These are phyloP conservation scores for Leucaena leucocephala DNA, from an alignment of 306 rosid species.

Conservation along the genomic window DNA sequence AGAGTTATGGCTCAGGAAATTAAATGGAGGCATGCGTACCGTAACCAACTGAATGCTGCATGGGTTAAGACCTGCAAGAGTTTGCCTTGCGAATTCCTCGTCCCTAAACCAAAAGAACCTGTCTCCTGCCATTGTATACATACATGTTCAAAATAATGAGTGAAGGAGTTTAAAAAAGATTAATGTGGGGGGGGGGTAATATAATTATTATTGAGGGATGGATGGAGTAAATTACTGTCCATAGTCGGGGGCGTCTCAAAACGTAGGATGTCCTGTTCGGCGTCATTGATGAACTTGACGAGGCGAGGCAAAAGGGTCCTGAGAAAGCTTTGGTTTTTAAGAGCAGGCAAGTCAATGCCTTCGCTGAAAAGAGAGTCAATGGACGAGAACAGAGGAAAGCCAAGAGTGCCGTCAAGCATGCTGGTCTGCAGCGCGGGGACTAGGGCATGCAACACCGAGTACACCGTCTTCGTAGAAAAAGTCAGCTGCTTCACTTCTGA, in stretches of 20 bases:
- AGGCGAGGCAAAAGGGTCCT: slow-evolving; percentile 47
- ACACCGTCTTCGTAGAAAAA: slow-evolving; percentile 41
- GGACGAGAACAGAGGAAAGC: slow-evolving; percentile 58
- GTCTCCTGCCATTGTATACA: slow-evolving; percentile 52
- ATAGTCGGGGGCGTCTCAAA: slow-evolving; percentile 61
- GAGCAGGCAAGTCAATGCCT: slow-evolving; percentile 56
- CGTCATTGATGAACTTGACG: slow-evolving; percentile 36
- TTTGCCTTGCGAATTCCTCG: slow-evolving; percentile 81
- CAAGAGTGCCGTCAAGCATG: slow-evolving; percentile 30
- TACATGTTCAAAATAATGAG: not conserved
- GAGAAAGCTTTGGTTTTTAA: slow-evolving; percentile 24
- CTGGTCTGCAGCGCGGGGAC: slow-evolving; percentile 44
- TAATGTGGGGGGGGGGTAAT: too few relatives aligned
- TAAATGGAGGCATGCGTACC: slow-evolving; percentile 39
- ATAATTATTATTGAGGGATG: too few relatives aligned
- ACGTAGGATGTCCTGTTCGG: slow-evolving; percentile 45
- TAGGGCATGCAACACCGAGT: slow-evolving; percentile 51
- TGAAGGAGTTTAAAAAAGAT: not conserved
- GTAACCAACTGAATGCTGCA: slow-evolving; percentile 64
- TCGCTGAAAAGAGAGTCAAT: slow-evolving; percentile 59
- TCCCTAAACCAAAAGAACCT: slow-evolving; percentile 89
- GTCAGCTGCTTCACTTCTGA: slow-evolving; percentile 54
- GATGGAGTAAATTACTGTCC: slow-evolving; percentile 44
- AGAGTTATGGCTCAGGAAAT: too few relatives aligned
- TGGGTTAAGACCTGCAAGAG: slow-evolving; percentile 90